A percentile compares a stretch with the other conserved stretches of the same genome.
Conservation (phyloP, 768 basidiomycete genomes). For the Lactifluus echinatus region DNA sequence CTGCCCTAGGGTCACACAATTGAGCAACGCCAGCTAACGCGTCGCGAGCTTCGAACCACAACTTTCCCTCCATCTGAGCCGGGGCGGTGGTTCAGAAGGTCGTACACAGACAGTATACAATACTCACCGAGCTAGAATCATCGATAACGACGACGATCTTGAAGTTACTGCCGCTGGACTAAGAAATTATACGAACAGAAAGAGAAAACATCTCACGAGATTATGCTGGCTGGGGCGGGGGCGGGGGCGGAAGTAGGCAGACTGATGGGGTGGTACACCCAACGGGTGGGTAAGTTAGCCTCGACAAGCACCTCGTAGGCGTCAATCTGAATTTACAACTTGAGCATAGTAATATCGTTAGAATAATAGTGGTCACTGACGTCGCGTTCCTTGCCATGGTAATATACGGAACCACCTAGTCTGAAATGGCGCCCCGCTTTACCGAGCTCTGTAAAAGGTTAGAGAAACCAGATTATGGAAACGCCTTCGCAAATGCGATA, state of each 20-base stretch:
- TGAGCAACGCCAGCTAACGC: conserved; percentile 36
- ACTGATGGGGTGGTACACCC: neutral
- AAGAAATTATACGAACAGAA: neutral
- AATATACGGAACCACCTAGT: conserved; percentile 27
- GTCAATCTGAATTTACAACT: conserved; percentile 21
- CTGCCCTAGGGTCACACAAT: conserved; percentile 30
- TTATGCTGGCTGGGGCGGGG: neutral
- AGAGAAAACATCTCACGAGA: neutral
- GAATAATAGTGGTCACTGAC: conserved; percentile 18
- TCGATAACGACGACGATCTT: conserved; percentile 36
- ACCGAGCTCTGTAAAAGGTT: conserved; percentile 26
- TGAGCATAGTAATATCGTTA: neutral
- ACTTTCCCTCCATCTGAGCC: conserved; percentile 32
- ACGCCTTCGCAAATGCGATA: too few relatives aligned
- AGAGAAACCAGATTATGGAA: neutral
- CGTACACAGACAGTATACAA: neutral
- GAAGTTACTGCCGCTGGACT: conserved; percentile 26
- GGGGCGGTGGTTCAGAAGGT: neutral
- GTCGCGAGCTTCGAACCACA: conserved; percentile 34
- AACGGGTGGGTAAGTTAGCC: conserved; percentile 19
- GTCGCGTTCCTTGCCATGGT: conserved; percentile 29
- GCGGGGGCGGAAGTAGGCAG: neutral
- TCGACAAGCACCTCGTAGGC: conserved; percentile 31
- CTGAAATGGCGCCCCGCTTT: conserved; percentile 27
- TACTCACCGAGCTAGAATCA: conserved; percentile 33